These are phyloP conservation scores for Musa troglodytarum DNA, from an alignment of 176 grass and related monocot genomes.

Conservation along the genomic window DNA sequence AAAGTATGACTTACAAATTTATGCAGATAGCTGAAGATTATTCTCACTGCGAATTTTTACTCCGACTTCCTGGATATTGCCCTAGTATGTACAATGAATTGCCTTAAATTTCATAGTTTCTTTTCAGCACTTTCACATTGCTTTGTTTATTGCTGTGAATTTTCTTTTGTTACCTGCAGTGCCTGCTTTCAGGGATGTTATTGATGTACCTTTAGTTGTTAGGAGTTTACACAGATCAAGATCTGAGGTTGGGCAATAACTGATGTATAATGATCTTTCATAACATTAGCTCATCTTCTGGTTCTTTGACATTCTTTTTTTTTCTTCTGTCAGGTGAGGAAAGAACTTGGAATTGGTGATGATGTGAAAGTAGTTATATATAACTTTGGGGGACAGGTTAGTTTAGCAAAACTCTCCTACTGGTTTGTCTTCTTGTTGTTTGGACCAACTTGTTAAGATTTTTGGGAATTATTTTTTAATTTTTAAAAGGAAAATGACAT, in stretches of 20 bases:
- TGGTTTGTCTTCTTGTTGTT: not conserved
- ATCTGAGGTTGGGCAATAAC: conserved; percentile 45
- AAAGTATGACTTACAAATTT: not conserved
- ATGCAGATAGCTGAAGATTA: conserved; percentile 98
- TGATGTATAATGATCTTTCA: not conserved
- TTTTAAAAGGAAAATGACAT: not conserved
- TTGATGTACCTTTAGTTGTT: conserved; percentile 89
- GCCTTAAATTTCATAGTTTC: not conserved
- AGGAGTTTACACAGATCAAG: conserved; percentile 72
- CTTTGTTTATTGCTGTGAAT: not conserved
- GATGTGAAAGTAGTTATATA: conserved; percentile 92
- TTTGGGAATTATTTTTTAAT: not conserved
- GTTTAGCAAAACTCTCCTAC: not conserved
- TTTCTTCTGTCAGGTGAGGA: conserved; percentile 51
- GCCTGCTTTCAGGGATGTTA: conserved; percentile 89
- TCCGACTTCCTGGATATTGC: conserved; percentile 92
- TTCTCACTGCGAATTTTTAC: conserved; percentile 83
- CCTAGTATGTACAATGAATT: conserved; percentile 59
- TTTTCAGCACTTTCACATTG: not conserved
- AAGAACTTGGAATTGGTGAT: conserved; percentile 75
- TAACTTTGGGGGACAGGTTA: conserved; percentile 95
- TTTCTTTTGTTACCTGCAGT: conserved; percentile 36
- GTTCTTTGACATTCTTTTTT: conserved; percentile 12
- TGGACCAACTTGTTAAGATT: not conserved
- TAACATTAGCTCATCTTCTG: conserved; percentile 4